phyloP scores from a whole-genome alignment of 495 filamentous ascomycete genomes.

The Trypethelium eluteriae region DNA sequence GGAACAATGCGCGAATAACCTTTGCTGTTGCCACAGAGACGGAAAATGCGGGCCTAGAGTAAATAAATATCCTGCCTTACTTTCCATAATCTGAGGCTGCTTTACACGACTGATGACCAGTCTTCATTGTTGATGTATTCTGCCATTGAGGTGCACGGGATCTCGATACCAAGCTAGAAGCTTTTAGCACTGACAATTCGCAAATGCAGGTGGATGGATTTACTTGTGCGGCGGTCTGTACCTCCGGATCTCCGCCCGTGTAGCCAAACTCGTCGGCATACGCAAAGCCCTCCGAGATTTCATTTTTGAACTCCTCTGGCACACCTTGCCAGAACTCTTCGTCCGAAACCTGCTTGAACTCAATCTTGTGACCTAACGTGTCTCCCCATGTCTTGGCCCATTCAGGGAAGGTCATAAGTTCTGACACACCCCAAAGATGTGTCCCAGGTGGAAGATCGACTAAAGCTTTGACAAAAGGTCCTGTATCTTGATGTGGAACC shows the following conservation, averaged over 20 bases:
- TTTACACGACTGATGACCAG: constrained; percentile 13
- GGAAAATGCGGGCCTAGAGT: neutral
- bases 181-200: constrained; percentile 12
- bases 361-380: constrained; percentile 13
- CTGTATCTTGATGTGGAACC: constrained; percentile 32
- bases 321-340: constrained; percentile 17
- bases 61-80: neutral
- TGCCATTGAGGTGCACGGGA: constrained; percentile 14
- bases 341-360: constrained; percentile 16
- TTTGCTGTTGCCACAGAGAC: neutral
- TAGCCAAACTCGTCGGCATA: constrained; percentile 14
- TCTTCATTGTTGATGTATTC: constrained; percentile 18
- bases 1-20: too few relatives aligned
- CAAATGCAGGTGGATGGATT: neutral
- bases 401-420: constrained; percentile 30
- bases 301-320: constrained; percentile 21
- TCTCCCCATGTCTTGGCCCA: constrained; percentile 28
- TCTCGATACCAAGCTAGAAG: constrained; percentile 14
- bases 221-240: constrained; percentile 10
- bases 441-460: constrained; percentile 28
- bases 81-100: constrained; percentile 1
- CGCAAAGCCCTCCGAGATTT: neutral
- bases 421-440: constrained; percentile 30
- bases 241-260: constrained; percentile 14
- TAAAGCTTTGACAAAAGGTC: constrained; percentile 33